Conservation (phyloP, 2,329 filamentous ascomycete genomes). For the Sporothrix inflata region DNA sequence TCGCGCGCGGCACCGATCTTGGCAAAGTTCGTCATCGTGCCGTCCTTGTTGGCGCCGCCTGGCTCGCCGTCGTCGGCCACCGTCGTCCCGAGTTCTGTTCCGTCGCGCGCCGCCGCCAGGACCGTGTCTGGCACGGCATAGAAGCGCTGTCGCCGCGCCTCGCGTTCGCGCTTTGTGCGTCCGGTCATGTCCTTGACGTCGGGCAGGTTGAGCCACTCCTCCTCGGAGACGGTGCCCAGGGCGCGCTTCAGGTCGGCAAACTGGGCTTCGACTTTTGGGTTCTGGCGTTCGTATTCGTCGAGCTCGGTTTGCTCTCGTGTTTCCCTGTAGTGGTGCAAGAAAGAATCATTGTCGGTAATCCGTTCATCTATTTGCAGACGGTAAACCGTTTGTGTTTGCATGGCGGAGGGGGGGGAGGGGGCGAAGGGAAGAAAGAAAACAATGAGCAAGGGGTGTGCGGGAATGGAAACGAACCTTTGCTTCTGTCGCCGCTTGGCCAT, state of each 20-base stretch:
- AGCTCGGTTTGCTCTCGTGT: conserved; percentile 86
- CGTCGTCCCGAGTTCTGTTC: conserved; percentile 81
- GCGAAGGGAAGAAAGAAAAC: conserved; percentile 23
- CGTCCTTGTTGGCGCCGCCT: conserved; percentile 58
- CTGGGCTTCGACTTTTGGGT: conserved; percentile 97
- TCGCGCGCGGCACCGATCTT: conserved; percentile 95
- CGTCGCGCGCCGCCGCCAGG: conserved; percentile 79
- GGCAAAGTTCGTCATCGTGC: conserved; percentile 97
- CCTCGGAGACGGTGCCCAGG: conserved; percentile 83
- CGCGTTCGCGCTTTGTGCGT: conserved; percentile 83
- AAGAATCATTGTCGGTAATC: conserved; percentile 66
- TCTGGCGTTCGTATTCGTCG: conserved; percentile 95
- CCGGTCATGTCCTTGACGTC: conserved; percentile 97
- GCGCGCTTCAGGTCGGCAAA: conserved; percentile 95
- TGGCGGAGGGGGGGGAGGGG: neutral
- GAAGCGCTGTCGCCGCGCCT: conserved; percentile 81
- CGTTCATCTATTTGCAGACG: conserved; percentile 68
- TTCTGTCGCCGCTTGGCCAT: conserved; percentile 89
- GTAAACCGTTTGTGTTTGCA: conserved; percentile 61
- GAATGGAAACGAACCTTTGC: conserved; percentile 72
- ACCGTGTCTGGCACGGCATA: conserved; percentile 98
- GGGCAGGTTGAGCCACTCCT: conserved; percentile 94
- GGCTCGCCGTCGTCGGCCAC: conserved; percentile 76
- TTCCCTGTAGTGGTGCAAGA: conserved; percentile 70
- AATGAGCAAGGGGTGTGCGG: neutral